These are phyloP conservation scores for Croton laevigatus DNA, from an alignment of 441 rosid species.

Conservation along the genomic window DNA sequence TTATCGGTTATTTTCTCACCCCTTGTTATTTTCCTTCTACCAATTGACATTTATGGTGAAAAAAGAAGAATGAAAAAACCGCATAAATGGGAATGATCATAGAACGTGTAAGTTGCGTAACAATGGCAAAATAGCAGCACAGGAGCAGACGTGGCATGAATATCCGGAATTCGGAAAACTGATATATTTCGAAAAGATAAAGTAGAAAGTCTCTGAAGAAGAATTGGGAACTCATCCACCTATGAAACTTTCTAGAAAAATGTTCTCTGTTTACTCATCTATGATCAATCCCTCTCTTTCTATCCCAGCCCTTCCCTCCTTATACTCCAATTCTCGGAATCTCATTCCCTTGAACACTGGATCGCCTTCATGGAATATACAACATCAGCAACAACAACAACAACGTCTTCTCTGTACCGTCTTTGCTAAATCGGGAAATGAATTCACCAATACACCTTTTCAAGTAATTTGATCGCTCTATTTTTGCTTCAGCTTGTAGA, in stretches of 20 bases:
- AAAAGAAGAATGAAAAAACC: too few relatives aligned
- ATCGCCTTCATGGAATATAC: background rate
- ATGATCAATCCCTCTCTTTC: conserved; percentile 21
- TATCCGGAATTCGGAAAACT: background rate
- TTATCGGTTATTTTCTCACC: too few relatives aligned
- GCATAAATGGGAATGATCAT: too few relatives aligned
- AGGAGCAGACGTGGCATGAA: background rate
- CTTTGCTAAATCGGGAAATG: conserved; percentile 26
- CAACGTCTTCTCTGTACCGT: conserved; percentile 24
- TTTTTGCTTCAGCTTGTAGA: background rate
- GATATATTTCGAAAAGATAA: too few relatives aligned
- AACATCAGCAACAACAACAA: conserved; percentile 11
- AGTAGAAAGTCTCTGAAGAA: background rate
- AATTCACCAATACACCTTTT: conserved; percentile 14
- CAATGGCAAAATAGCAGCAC: background rate
- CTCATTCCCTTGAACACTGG: conserved; percentile 17
- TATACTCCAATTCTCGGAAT: conserved; percentile 19
- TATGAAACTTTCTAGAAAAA: background rate
- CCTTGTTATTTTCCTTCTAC: too few relatives aligned
- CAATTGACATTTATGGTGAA: too few relatives aligned
- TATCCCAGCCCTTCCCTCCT: conserved; percentile 13
- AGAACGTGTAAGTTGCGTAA: background rate
- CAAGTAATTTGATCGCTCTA: conserved; percentile 19
- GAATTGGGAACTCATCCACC: too few relatives aligned
- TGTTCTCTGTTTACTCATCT: conserved; percentile 26